These are phyloP conservation scores for Taxawa tesnikishii DNA, from an alignment of 2,329 filamentous ascomycete genomes.

Conservation along the genomic window DNA sequence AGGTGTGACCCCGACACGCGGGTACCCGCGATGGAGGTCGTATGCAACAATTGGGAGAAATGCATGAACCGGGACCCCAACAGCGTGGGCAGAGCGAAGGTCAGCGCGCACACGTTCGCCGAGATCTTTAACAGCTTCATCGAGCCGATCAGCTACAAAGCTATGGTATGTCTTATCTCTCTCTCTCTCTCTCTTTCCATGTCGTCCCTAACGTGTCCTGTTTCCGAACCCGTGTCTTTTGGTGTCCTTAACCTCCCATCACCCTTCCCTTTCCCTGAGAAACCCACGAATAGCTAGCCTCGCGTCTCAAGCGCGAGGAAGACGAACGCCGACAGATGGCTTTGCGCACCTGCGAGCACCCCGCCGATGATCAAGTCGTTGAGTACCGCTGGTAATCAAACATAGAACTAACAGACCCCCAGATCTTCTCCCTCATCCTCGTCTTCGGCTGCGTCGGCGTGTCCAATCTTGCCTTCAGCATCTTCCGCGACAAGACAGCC, in stretches of 20 bases:
- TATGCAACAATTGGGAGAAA: constrained; percentile 70
- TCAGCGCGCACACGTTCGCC: constrained; percentile 79
- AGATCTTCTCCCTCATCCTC: constrained; percentile 36
- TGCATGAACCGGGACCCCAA: constrained; percentile 81
- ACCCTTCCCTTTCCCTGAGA: too few species aligned
- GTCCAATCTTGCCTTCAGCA: constrained; percentile 48
- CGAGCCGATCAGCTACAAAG: constrained; percentile 79
- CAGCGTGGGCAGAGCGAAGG: constrained; percentile 63
- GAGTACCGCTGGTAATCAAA: too few species aligned
- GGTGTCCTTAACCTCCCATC: too few species aligned
- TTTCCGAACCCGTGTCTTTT: too few species aligned
- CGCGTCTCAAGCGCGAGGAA: too few species aligned
- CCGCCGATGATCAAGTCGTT: too few species aligned
- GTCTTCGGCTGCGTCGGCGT: constrained; percentile 41
- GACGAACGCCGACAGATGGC: too few species aligned
- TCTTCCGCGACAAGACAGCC: constrained; percentile 32
- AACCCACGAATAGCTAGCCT: too few species aligned
- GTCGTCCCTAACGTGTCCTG: too few species aligned
- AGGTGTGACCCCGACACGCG: constrained; percentile 55
- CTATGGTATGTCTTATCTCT: constrained; percentile 41
- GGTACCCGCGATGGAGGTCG: constrained; percentile 57
- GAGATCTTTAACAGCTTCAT: constrained; percentile 91
- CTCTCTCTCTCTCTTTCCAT: constrained; percentile 28
- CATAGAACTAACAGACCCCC: too few species aligned
- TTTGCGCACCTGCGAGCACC: too few species aligned